phyloP scores from a whole-genome alignment of 176 grass and related monocot genomes.

The Elymus sibiricus region DNA sequence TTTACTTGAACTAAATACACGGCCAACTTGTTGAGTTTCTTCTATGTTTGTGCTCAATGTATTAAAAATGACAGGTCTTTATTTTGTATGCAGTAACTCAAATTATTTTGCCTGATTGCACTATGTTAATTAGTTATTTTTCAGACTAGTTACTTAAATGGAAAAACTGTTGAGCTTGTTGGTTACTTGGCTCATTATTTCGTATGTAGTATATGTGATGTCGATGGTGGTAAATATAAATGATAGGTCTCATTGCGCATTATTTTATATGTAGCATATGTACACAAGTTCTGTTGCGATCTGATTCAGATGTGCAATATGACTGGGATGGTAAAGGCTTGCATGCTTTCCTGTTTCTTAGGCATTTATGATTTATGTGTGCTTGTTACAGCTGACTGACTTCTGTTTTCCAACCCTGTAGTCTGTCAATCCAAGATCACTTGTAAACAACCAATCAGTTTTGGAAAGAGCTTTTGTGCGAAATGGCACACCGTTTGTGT shows the following conservation, averaged over 20 bases:
- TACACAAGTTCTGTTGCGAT: slow-evolving; percentile 45
- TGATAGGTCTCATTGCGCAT: neutral
- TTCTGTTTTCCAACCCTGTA: slow-evolving; percentile 11
- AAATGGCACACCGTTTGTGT: slow-evolving; percentile 39
- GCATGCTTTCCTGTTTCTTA: neutral
- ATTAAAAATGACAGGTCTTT: too few relatives aligned
- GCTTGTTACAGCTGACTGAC: neutral
- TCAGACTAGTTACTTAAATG: too few relatives aligned
- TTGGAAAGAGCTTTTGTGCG: slow-evolving; percentile 43
- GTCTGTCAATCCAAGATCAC: slow-evolving; percentile 46
- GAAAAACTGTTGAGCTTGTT: neutral
- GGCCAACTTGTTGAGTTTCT: neutral
- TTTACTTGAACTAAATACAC: neutral
- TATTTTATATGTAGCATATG: too few relatives aligned
- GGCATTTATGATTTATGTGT: neutral
- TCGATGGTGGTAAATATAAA: neutral
- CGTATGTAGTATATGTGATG: neutral
- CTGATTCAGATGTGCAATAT: slow-evolving; percentile 62
- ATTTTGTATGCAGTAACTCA: too few relatives aligned
- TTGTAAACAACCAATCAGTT: slow-evolving; percentile 36
- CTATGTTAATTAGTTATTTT: too few relatives aligned
- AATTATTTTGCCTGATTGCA: too few relatives aligned
- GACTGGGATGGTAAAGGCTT: slow-evolving; percentile 59
- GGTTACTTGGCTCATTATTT: neutral
- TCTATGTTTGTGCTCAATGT: neutral